Evolutionary conservation across 2,329 filamentous ascomycete species (phyloP), one percentile per base, ranked within the genome.

Genomic region (Myriosclerotinia curreyana): DNA sequence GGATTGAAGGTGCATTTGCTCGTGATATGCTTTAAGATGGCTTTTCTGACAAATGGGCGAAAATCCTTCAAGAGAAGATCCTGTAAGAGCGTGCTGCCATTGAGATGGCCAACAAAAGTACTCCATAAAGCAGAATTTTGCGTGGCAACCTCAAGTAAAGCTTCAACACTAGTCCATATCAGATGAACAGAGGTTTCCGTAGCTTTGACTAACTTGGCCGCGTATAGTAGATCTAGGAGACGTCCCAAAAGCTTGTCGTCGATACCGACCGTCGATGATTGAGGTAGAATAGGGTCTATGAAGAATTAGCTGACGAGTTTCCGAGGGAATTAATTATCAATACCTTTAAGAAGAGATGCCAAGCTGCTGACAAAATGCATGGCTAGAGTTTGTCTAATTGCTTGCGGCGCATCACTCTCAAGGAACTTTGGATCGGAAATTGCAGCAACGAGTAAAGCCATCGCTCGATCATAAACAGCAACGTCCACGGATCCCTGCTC

Each of bases 381-480:
- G 14, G 80, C 79, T 62, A 88, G 79, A 36, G 77, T 74, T 36
- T 82, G 77, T 66, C 78, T 81, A 55, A 84, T 72, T 46, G 77
- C 74, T 60, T 77, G 77, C 55, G 75, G 78, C 12, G 75, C 73
- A 64, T 80, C 78, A 49, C 74, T 75, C 11, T 79, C 77, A 17
- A 83, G 76, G 66, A 88, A 77, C 25, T 82, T 78, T 31, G 80
- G 76, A 65, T 87, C 82, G 15, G 82, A 84, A 58, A 91, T 80
- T 8, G 86, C 86, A 22, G 81, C 77, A 40, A 87, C 81, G 28
- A 89, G 76, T 36, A 89, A 77, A 8, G 76, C 77, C 64, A 88
- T 75, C 3, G 79, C 79, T 66, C 78, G 69, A 42, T 69, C 79
- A n/a, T 76, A 69, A 3, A 81, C 66, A 49, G 76, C 75, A 22